These are phyloP conservation scores for Malus sieversii DNA, from an alignment of 306 rosid genomes.

Conservation along the genomic window DNA sequence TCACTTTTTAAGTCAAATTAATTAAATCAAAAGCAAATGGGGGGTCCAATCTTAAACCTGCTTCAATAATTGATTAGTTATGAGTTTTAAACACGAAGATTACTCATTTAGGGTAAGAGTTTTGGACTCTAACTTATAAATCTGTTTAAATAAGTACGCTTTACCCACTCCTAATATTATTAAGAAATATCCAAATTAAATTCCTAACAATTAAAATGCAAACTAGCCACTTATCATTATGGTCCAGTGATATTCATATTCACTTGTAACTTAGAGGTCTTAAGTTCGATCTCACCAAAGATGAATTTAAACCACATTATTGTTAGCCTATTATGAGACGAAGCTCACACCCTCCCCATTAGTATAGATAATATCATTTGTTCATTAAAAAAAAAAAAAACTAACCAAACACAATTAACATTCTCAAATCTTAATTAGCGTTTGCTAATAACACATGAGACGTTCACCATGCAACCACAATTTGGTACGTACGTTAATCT, in stretches of 20 bases:
- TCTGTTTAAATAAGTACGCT: background rate
- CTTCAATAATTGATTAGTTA: background rate
- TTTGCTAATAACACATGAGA: no score
- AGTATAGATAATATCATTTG: no score
- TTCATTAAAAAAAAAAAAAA: no score
- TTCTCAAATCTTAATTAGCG: background rate
- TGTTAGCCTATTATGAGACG: no score
- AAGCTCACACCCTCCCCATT: no score
- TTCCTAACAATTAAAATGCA: background rate
- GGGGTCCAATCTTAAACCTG: background rate
- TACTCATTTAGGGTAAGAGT: constrained; percentile 4
- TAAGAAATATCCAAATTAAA: background rate
- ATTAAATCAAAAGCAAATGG: background rate
- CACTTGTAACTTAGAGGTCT: no score
- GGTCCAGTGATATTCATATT: no score
- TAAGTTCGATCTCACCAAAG: no score
- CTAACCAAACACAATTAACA: background rate
- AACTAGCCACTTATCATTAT: no score
- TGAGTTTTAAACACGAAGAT: background rate
- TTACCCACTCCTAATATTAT: background rate
- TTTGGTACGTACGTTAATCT: background rate
- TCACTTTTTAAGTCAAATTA: background rate
- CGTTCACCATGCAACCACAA: background rate
- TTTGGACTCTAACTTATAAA: no score
- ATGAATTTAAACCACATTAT: no score